These are phyloP conservation scores for Lophiotrema nucula DNA, from an alignment of 495 filamentous ascomycete genomes.

Conservation along the genomic window DNA sequence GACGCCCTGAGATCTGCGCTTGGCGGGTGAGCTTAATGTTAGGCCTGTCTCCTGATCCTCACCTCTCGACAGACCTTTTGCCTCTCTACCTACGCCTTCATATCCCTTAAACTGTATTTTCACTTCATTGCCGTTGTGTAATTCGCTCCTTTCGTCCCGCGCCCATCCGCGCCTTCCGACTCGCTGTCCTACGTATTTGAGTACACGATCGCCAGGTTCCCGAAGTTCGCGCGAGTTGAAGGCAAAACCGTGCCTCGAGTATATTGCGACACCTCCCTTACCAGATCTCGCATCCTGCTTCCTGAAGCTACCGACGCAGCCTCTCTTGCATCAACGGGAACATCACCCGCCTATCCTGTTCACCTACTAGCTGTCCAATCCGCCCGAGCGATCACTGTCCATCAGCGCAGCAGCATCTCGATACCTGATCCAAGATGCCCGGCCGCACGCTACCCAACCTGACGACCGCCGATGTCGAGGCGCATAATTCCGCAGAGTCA, in stretches of 20 bases:
- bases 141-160: neutral
- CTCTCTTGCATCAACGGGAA: neutral
- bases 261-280: slow-evolving; percentile 18
- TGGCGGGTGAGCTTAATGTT: slow-evolving; percentile 7
- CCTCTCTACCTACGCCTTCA: neutral
- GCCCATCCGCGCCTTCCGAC: slow-evolving; percentile 8
- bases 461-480: slow-evolving; percentile 70
- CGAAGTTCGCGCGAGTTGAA: too few relatives aligned
- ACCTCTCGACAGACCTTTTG: neutral
- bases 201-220: too few relatives aligned
- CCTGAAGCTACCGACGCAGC: neutral
- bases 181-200: too few relatives aligned
- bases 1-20: slow-evolving; percentile 3
- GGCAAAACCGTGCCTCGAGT: slow-evolving; percentile 1
- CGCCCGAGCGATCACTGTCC: too few relatives aligned
- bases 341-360: slow-evolving; percentile 39
- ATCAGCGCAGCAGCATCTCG: too few relatives aligned
- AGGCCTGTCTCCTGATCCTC: neutral
- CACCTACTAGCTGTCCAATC: slow-evolving; percentile 31
- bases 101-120: neutral
- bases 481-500: slow-evolving; percentile 75
- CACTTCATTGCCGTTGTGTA: neutral
- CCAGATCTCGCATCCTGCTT: neutral
- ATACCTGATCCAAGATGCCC: slow-evolving; percentile 35
- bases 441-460: slow-evolving; percentile 72